These are phyloP conservation scores for Centella asiatica DNA, from an alignment of 129 eudicot species.

Conservation along the genomic window DNA sequence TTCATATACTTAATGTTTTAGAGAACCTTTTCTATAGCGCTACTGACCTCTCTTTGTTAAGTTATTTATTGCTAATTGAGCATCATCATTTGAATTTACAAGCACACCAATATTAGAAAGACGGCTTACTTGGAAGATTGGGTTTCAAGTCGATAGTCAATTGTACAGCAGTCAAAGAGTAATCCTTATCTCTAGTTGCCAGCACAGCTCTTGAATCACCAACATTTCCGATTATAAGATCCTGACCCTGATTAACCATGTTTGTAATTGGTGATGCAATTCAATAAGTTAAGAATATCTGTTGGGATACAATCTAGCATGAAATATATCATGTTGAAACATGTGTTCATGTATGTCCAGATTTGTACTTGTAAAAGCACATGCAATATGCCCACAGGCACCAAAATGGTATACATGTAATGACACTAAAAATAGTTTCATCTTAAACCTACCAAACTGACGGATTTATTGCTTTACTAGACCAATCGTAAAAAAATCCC, in stretches of 20 bases:
- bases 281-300: background rate
- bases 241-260: conserved; percentile 58
- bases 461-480: too few species aligned
- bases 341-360: background rate
- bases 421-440: background rate
- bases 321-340: background rate
- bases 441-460: background rate
- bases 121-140: conserved; percentile 82
- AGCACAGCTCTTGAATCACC: conserved; percentile 96
- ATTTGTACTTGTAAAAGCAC: background rate
- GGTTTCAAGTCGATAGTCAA: conserved; percentile 92
- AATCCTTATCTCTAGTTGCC: conserved; percentile 65
- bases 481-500: too few species aligned
- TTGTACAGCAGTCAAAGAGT: conserved; percentile 63
- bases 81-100: background rate
- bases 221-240: conserved; percentile 83
- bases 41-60: background rate
- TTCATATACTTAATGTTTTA: background rate
- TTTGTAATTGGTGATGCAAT: conserved; percentile 2
- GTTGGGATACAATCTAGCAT: background rate
- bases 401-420: background rate
- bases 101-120: background rate
- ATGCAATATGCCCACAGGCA: background rate
- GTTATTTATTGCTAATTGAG: background rate
- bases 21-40: background rate